Evolutionary conservation across 495 filamentous ascomycete genomes (phyloP).

Genomic region (Antarctomyces pellizariae): DNA sequence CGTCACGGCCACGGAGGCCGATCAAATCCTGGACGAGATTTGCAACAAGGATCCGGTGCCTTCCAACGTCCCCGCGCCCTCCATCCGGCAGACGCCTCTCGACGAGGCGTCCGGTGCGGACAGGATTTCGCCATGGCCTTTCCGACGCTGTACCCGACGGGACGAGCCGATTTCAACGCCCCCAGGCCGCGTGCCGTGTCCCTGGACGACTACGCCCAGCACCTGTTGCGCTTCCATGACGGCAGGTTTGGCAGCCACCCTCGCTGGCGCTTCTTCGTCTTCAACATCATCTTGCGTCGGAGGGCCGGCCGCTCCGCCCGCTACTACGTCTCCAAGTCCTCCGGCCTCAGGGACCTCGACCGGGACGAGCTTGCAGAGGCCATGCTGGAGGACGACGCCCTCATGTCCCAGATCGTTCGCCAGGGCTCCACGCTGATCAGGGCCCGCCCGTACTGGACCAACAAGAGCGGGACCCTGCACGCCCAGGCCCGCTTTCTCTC

Average conservation of each 20-base stretch:
- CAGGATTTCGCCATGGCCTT: slow-evolving; percentile 1
- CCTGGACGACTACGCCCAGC: slow-evolving; percentile 1
- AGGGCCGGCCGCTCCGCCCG: no score
- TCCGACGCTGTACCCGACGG: no score
- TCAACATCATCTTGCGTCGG: no score
- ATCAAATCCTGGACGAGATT: slow-evolving; percentile 3
- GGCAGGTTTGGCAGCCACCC: not conserved
- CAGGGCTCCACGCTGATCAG: slow-evolving; percentile 1
- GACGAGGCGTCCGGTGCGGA: slow-evolving; percentile 3
- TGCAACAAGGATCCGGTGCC: not conserved
- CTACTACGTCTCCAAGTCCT: no score
- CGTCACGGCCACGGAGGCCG: not conserved
- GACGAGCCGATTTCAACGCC: slow-evolving; percentile 1
- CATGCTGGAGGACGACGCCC: no score
- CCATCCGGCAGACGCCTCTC: slow-evolving; percentile 1
- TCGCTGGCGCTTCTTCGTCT: no score
- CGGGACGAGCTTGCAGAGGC: no score
- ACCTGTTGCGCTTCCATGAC: slow-evolving; percentile 1
- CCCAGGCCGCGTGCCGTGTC: slow-evolving; percentile 1
- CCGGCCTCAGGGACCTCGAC: slow-evolving; percentile 1
- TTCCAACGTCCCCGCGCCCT: slow-evolving; percentile 1
- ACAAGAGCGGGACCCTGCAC: no score
- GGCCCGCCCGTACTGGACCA: no score
- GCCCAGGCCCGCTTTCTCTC: no score
- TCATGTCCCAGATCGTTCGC: slow-evolving; percentile 2